Conservation (phyloP, 768 basidiomycete genomes). For the Termitomyces sp. region DNA sequence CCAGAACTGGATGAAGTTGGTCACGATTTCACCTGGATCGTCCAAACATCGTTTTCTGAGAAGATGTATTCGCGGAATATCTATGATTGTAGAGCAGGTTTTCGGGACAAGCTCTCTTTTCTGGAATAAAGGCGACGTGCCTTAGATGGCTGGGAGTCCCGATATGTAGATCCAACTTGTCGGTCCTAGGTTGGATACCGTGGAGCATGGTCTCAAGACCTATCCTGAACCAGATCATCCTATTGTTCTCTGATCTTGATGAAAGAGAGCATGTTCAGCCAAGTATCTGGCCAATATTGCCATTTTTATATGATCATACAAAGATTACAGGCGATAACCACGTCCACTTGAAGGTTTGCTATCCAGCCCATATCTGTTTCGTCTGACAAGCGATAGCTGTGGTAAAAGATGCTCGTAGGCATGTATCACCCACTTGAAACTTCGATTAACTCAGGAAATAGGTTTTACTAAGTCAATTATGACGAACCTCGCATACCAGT, state of each 20-base stretch:
- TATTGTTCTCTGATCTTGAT: background rate
- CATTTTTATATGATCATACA: background rate
- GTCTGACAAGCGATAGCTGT: slow-evolving; percentile 22
- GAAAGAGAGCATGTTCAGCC: background rate
- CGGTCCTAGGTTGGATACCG: background rate
- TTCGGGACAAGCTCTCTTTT: background rate
- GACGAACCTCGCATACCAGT: slow-evolving; percentile 30
- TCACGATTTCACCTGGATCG: background rate
- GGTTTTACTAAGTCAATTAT: background rate
- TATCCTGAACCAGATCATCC: background rate
- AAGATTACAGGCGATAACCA: slow-evolving; percentile 19
- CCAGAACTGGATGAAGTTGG: background rate
- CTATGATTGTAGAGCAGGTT: background rate
- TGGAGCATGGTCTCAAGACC: background rate
- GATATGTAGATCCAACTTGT: background rate
- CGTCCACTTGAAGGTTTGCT: slow-evolving; percentile 23
- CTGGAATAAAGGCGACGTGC: background rate
- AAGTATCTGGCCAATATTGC: background rate
- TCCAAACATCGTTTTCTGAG: background rate
- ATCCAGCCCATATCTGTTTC: slow-evolving; percentile 23
- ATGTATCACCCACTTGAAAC: slow-evolving; percentile 28
- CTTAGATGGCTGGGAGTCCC: background rate
- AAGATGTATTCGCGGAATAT: background rate
- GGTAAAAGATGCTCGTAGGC: slow-evolving; percentile 28
- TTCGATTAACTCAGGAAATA: background rate